Percentiles rank a stretch among this genome's conserved stretches.
These are phyloP conservation scores for Oryza longistaminata DNA, from an alignment of 176 grass and related monocot species.

Conservation along the genomic window DNA sequence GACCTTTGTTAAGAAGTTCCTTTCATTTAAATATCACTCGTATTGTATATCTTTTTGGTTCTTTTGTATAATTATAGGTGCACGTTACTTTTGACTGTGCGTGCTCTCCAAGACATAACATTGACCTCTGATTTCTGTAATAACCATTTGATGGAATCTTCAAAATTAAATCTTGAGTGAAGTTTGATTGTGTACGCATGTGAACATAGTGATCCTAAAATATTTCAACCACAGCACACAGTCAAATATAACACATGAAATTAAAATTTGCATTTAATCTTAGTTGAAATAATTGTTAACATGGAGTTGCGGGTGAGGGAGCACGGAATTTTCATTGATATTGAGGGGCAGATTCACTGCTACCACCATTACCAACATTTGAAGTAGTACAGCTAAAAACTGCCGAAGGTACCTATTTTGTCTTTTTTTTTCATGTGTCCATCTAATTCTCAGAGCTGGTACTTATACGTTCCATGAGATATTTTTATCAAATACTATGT, in stretches of 20 bases:
- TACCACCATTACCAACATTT: too few relatives aligned
- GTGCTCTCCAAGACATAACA: not conserved
- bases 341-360: too few relatives aligned
- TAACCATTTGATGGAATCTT: not conserved
- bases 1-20: not conserved
- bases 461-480: not conserved
- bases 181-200: not conserved
- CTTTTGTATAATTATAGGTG: not conserved
- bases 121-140: not conserved
- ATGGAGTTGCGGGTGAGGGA: not conserved
- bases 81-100: not conserved
- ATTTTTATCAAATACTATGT: not conserved
- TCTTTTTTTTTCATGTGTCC: not conserved
- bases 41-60: not conserved
- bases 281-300: not conserved
- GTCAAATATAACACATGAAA: not conserved
- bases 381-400: not conserved
- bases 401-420: not conserved
- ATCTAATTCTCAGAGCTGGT: too few relatives aligned
- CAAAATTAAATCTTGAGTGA: not conserved
- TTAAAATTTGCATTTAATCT: not conserved
- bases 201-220: not conserved
- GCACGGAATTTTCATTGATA: too few relatives aligned
- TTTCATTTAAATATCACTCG: not conserved
- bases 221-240: not conserved